Evolutionary conservation across 345 rosid genomes (phyloP), one percentile per base, ranked within the genome.

Genomic region (Lumnitzera racemosa): DNA sequence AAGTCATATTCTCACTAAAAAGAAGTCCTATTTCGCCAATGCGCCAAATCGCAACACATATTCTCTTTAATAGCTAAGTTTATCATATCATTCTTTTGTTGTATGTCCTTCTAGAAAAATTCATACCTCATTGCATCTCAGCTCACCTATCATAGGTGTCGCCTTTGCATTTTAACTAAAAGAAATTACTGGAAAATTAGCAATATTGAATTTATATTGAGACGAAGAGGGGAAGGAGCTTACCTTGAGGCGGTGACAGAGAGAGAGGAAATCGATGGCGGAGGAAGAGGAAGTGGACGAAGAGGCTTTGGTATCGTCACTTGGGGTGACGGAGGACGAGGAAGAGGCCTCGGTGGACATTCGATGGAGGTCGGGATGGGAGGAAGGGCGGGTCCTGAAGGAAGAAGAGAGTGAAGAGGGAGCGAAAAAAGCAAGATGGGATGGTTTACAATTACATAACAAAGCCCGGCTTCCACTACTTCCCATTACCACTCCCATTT

Each of bases 241-340:
- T 53, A 88, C 98, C 88, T 92, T 92, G 63, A 92, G 97, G 58
- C 84, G 85, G 78, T 89, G 85, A 57, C 97, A 87, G 36, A 89
- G 84, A n/a, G 96, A 72, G 75, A 92, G 97, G 55, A 92, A 89
- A 69, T 92, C 98, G 24, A 92, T 74, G 8, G 86, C 95, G 25
- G 97, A 85, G 13, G 88, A 70, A 63, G 82, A 72, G 16, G 90
- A 55, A 1, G 79, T 69, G 41, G 75, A 51, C 47, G 66, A 24
- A 58, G 74, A 64, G 60, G 69, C 67, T 41, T 49, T 54, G 57
- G 56, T 50, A 57, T 51, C 47, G 68, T 69, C 68, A 41, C 73
- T 79, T 76, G 14, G 78, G 43, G 15, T 82, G 78, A 86, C 78
- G 68, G 24, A 80, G 76, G 62, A 20, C 20, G 20, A 20, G 20